Evolutionary conservation across 208 protist species (phyloP), one percentile per base, ranked within the genome.

Genomic region (Crithidia mellificae): DNA sequence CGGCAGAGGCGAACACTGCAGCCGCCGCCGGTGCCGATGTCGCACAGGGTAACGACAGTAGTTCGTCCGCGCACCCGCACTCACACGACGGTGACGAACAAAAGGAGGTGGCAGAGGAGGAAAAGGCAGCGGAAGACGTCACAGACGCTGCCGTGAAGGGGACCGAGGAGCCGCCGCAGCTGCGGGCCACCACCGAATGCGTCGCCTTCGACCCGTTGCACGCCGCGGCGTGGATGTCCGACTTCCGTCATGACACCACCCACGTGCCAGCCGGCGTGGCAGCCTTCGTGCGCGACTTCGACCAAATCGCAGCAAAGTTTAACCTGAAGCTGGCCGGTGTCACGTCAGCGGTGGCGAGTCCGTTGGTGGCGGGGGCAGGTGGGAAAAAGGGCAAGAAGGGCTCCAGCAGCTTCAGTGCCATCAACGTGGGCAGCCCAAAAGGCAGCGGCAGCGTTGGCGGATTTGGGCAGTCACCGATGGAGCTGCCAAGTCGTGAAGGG

Each of bases 261-360:
- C 55, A 68, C 52, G 80, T 74, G 49, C 82, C 87, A 11, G 27
- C 56, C 22, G 84, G 82, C 27, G 74, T 90, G n/a, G 51, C n/a
- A 17, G n/a, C 12, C 78, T 90, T 81, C 46, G 69, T 59, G 38
- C 57, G 32, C 32, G n/a, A 66, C 50, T 43, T 67, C 22, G 44
- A 44, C 17, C 24, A 52, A n/a, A 61, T 53, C 32, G 39, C 58
- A 2, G 36, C 57, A 14, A 58, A 54, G 22, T 39, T 62, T 30
- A 44, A 49, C 25, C 29, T 73, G 22, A 54, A 62, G 68, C 43
- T 73, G 6, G 47, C 34, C 15, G 38, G 27, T 20, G 24, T 15
- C 25, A 49, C 30, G 20, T 41, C 43, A 19, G 58, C 32, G 27
- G 43, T 2, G 9, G 39, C 36, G 5, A 61, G 25, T 20, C 32